phyloP scores from a whole-genome alignment of 108 stramenopile genomes.

The Seminavis robusta region DNA sequence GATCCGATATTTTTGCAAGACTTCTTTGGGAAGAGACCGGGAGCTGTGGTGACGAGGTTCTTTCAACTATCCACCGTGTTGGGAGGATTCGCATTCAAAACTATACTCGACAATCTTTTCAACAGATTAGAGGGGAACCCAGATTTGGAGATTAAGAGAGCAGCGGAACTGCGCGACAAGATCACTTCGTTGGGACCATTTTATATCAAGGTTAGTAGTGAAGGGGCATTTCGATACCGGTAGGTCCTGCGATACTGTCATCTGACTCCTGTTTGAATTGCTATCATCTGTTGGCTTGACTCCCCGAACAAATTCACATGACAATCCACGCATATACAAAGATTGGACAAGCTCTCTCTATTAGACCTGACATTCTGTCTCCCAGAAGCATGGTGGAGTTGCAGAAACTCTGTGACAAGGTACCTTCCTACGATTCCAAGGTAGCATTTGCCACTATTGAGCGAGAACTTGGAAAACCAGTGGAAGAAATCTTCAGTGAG shows the following conservation, averaged over 20 bases:
- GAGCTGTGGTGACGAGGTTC: conserved; percentile 59
- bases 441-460: conserved; percentile 91
- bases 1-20: conserved; percentile 74
- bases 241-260: neutral
- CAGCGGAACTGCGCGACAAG: conserved; percentile 81
- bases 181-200: conserved; percentile 91
- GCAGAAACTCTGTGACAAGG: conserved; percentile 95
- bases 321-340: too few relatives aligned
- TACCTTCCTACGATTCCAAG: conserved; percentile 78
- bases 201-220: conserved; percentile 93
- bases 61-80: conserved; percentile 66
- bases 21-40: conserved; percentile 78
- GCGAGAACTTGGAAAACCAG: conserved; percentile 73
- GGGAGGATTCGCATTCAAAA: conserved; percentile 44
- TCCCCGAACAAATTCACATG: too few relatives aligned
- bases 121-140: conserved; percentile 64
- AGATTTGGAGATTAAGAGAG: conserved; percentile 77
- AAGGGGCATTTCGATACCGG: too few relatives aligned
- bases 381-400: conserved; percentile 93
- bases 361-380: conserved; percentile 88
- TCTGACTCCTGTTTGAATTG: neutral
- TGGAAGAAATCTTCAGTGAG: conserved; percentile 80
- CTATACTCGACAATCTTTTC: conserved; percentile 45
- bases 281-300: neutral
- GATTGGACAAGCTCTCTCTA: conserved; percentile 81